Conservation (phyloP, 1,284 basidiomycete genomes). For the Malassezia yamatoensis region DNA sequence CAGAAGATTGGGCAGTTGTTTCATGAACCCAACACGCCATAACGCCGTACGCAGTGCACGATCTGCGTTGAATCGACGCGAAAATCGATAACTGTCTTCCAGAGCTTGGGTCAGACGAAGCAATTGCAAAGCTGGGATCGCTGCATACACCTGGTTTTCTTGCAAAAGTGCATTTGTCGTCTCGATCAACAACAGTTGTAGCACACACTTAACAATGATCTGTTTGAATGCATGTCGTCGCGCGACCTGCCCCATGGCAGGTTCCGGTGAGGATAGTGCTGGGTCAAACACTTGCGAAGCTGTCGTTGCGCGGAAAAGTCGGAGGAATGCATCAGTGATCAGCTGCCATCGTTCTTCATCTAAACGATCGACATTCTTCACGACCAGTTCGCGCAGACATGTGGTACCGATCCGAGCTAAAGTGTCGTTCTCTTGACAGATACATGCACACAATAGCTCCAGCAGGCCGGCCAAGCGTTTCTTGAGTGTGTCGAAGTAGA, state of each 20-base stretch:
- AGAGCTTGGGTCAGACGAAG: constrained; percentile 85
- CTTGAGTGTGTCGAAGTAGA: constrained; percentile 85
- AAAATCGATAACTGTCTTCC: constrained; percentile 94
- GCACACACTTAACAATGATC: constrained; percentile 98
- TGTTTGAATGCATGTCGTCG: constrained; percentile 90
- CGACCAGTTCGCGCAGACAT: constrained; percentile 88
- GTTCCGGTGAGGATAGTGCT: constrained; percentile 58
- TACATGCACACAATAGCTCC: constrained; percentile 88
- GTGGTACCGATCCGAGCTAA: constrained; percentile 94
- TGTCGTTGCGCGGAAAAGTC: constrained; percentile 91
- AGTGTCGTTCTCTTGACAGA: constrained; percentile 84
- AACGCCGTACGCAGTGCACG: constrained; percentile 90
- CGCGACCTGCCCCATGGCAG: constrained; percentile 50
- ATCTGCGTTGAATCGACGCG: constrained; percentile 93
- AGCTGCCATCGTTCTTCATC: constrained; percentile 77
- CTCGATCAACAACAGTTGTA: constrained; percentile 92
- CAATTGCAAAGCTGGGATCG: constrained; percentile 86
- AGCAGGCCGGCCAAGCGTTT: constrained; percentile 79
- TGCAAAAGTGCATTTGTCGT: constrained; percentile 91
- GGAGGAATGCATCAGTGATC: constrained; percentile 84
- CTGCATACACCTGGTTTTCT: constrained; percentile 62
- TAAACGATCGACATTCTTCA: constrained; percentile 84
- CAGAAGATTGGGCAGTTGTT: constrained; percentile 90
- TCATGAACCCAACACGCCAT: constrained; percentile 99
- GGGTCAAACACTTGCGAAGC: constrained; percentile 91